Conservation (phyloP, 2,329 filamentous ascomycete species). For the Gliomastix tumulicola region DNA sequence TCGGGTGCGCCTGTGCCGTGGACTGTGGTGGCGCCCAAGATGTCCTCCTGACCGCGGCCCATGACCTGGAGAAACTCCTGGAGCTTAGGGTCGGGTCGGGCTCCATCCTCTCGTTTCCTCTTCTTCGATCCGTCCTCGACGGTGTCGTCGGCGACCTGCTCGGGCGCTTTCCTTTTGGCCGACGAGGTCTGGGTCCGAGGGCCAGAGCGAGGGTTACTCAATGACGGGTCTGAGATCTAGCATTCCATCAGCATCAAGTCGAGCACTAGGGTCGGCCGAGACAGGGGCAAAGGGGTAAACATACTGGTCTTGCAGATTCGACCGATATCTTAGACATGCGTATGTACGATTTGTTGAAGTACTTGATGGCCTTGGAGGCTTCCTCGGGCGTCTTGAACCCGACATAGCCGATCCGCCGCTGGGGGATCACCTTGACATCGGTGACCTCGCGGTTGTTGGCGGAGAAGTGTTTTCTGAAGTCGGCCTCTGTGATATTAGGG, state of each 20-base stretch:
- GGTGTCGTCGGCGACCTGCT: background rate
- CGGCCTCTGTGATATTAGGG: slow-evolving; percentile 74
- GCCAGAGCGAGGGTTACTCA: slow-evolving; percentile 16
- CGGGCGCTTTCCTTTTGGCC: slow-evolving; percentile 1
- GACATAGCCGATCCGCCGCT: slow-evolving; percentile 89
- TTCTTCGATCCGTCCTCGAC: slow-evolving; percentile 47
- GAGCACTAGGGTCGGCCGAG: slow-evolving; percentile 1
- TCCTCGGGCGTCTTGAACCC: slow-evolving; percentile 81
- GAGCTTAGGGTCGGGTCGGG: slow-evolving; percentile 67
- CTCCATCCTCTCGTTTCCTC: slow-evolving; percentile 56
- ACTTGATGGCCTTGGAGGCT: slow-evolving; percentile 78
- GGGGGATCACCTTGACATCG: slow-evolving; percentile 84
- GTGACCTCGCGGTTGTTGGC: slow-evolving; percentile 67
- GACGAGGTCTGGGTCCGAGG: slow-evolving; percentile 4
- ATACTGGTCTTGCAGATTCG: slow-evolving; percentile 76
- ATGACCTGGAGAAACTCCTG: slow-evolving; percentile 83
- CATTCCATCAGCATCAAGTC: slow-evolving; percentile 26
- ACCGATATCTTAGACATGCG: slow-evolving; percentile 92
- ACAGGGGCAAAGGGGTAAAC: slow-evolving; percentile 12
- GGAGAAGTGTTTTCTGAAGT: slow-evolving; percentile 85
- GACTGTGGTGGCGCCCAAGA: slow-evolving; percentile 19
- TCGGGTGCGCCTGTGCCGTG: background rate
- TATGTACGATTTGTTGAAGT: slow-evolving; percentile 93
- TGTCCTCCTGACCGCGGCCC: slow-evolving; percentile 42
- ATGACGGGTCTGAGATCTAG: slow-evolving; percentile 36